phyloP scores from a whole-genome alignment of 208 protist genomes.

The Porcisia deanei region DNA sequence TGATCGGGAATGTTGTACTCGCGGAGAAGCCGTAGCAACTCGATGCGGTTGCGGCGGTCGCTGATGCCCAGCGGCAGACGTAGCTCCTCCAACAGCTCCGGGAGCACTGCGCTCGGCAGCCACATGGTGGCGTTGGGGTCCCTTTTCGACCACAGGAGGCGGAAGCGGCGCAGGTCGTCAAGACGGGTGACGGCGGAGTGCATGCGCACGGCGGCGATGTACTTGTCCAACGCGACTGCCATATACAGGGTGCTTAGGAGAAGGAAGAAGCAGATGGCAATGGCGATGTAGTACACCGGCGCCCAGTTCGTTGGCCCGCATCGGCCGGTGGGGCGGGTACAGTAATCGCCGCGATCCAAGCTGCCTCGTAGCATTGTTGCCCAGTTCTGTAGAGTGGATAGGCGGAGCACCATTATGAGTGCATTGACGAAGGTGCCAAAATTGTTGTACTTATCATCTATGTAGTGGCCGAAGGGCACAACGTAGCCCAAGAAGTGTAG shows the following conservation, averaged over 20 bases:
- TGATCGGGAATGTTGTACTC: constrained; percentile 90
- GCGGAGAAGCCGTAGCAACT: constrained; percentile 78
- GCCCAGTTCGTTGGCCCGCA: constrained; percentile 82
- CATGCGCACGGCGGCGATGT: constrained; percentile 77
- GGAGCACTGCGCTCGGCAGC: constrained; percentile 59
- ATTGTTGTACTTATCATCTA: constrained; percentile 86
- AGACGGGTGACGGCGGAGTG: constrained; percentile 65
- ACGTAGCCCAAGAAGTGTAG: constrained; percentile 89
- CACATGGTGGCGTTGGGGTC: constrained; percentile 83
- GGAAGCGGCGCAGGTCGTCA: constrained; percentile 79
- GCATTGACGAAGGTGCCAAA: constrained; percentile 85
- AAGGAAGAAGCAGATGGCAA: constrained; percentile 80
- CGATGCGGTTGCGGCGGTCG: constrained; percentile 65
- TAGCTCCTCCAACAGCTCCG: constrained; percentile 77
- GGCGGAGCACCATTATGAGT: constrained; percentile 88
- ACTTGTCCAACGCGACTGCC: constrained; percentile 83
- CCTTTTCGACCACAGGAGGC: constrained; percentile 60
- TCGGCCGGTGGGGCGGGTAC: constrained; percentile 34
- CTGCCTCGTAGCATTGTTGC: constrained; percentile 81
- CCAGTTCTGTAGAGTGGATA: constrained; percentile 90
- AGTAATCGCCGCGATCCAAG: constrained; percentile 59
- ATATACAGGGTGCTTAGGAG: constrained; percentile 83
- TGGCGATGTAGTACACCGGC: constrained; percentile 83
- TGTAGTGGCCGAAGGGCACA: constrained; percentile 67
- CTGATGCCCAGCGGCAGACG: constrained; percentile 81